Base-by-base conservation (phyloP, 768 basidiomycete genomes). In the Serpula lacrymans region DNA sequence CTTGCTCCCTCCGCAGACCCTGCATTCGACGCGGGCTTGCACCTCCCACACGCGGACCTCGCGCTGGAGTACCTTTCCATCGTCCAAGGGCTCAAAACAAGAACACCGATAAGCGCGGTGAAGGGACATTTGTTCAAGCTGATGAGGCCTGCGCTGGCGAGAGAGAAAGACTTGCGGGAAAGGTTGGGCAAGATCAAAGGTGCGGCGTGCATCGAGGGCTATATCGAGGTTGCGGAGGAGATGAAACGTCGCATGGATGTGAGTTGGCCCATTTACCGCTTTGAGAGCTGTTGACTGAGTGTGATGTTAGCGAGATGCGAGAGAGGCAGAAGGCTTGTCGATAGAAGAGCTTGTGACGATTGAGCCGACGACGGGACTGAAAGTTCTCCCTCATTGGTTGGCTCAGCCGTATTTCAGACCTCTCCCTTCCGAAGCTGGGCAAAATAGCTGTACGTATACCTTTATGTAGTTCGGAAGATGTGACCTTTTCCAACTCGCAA, bases 61-160 rank as follows among this genome's bases (percentile, higher is more conserved):
- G 93, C 95, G 0, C 65, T 85, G 4, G 87, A 95, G 52, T 99
- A 98, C 60, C 74, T 98, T 42, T 71, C 74, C 32, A 88, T 96
- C 46, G 91, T 93, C 6, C 64, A 68, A 21, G 35, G 44, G 14
- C 42, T 63, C 12, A 76, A 79, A 58, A 93, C 91, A 10, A 68
- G 71, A 6, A 93, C 93, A 12, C 54, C 74, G 3, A 54, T 73
- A 12, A 83, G 86, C 49, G 89, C 87, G 0, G 76, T 97, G 50
- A 95, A 95, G 55, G 84, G 89, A 0, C 95, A 99, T 55, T 58
- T 99, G 24, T 99, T 96, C 77, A 90, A 96, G 63, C 61, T 99
- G 24, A 75, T 96, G 65, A 81, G 84, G 0, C 90, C 90, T 0
- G 85, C 82, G 0, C 67, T 97, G 23, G 64, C 53, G 16, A 58